Conservation (phyloP, 805 yeast genomes). For the Cephaloascus albidus region DNA sequence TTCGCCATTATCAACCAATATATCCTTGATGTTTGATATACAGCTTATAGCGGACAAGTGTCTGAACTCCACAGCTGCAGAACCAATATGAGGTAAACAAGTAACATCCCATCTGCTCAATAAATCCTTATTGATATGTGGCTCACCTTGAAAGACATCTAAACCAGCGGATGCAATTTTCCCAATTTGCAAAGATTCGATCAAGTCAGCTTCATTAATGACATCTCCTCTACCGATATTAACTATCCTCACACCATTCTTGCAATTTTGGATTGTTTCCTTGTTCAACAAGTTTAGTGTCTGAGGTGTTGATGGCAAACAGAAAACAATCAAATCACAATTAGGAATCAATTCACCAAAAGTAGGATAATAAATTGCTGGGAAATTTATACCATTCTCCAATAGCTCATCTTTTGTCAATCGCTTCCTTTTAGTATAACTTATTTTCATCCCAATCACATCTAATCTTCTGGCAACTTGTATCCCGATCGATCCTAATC, state of each 20-base stretch:
- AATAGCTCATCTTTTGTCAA: conserved; percentile 20
- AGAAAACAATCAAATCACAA: conserved; percentile 45
- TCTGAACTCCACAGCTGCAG: conserved; percentile 40
- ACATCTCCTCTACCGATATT: conserved; percentile 55
- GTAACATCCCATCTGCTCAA: conserved; percentile 31
- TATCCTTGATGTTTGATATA: conserved; percentile 13
- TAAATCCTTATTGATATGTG: conserved; percentile 26
- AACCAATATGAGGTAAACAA: conserved; percentile 56
- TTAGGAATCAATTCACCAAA: conserved; percentile 21
- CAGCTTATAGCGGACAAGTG: conserved; percentile 27
- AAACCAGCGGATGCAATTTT: conserved; percentile 46
- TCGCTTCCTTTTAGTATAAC: conserved; percentile 47
- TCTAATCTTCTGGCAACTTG: conserved; percentile 47
- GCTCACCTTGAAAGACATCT: conserved; percentile 55
- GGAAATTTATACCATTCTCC: conserved; percentile 16
- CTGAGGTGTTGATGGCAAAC: conserved; percentile 46
- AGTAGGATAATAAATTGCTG: conserved; percentile 22
- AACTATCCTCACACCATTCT: conserved; percentile 35
- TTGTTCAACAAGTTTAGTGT: conserved; percentile 40
- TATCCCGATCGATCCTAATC: conserved; percentile 71
- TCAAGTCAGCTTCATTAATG: conserved; percentile 41
- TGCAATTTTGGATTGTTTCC: conserved; percentile 24
- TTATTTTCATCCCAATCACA: conserved; percentile 55
- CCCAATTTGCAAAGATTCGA: conserved; percentile 33
- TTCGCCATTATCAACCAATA: conserved; percentile 9